A percentile compares a stretch with the other conserved stretches of the same genome.
These are phyloP conservation scores for Komagataella phaffii DNA, from an alignment of 805 yeast genomes.

Conservation along the genomic window DNA sequence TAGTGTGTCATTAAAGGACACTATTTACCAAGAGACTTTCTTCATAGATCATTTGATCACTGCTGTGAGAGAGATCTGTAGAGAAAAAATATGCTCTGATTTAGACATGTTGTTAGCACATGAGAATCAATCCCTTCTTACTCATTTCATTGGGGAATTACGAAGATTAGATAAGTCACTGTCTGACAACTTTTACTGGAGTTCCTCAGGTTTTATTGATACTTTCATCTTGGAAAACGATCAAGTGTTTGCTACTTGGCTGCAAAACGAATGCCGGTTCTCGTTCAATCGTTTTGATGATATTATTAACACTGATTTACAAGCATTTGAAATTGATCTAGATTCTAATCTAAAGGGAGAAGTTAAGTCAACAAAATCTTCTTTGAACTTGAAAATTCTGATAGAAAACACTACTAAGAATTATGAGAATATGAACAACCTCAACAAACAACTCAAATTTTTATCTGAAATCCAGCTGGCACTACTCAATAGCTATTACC, in stretches of 20 bases:
- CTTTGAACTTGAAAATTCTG: conserved; percentile 41
- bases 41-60: conserved; percentile 26
- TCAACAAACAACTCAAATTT: conserved; percentile 40
- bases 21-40: conserved; percentile 7
- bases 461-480: conserved; percentile 44
- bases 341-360: conserved; percentile 30
- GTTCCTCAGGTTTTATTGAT: conserved; percentile 15
- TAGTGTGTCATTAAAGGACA: conserved; percentile 12
- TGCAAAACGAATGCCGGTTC: conserved; percentile 35
- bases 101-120: conserved; percentile 14
- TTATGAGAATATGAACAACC: conserved; percentile 34
- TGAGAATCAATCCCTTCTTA: conserved; percentile 27
- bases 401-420: conserved; percentile 43
- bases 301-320: conserved; percentile 25
- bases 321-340: conserved; percentile 45
- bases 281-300: conserved; percentile 39
- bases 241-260: conserved; percentile 30
- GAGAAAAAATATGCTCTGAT: conserved; percentile 24
- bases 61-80: conserved; percentile 30
- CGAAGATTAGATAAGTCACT: conserved; percentile 43
- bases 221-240: conserved; percentile 15
- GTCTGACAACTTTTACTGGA: conserved; percentile 27
- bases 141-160: conserved; percentile 46
- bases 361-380: conserved; percentile 51
- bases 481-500: conserved; percentile 38